A percentile compares a stretch with the other conserved stretches of the same genome.
Conservation (phyloP, 306 rosid genomes). For the Arachis hypogaea region DNA sequence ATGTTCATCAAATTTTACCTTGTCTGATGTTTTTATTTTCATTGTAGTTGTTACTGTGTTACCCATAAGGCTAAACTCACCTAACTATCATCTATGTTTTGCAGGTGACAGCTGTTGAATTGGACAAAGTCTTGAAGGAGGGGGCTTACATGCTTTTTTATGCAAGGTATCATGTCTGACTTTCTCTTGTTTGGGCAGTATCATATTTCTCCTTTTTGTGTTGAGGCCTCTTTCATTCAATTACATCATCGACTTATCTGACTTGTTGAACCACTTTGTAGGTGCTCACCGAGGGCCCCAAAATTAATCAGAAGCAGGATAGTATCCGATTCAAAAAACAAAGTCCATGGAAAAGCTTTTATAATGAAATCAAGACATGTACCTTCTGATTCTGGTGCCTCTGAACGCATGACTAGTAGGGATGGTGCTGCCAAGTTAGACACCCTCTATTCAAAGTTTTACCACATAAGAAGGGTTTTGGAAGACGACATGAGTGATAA, state of each 20-base stretch:
- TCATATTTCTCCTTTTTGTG: not conserved
- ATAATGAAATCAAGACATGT: conserved; percentile 45
- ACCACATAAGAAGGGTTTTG: conserved; percentile 49
- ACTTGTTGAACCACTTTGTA: conserved; percentile 42
- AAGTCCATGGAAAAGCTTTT: conserved; percentile 52
- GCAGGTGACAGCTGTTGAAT: conserved; percentile 74
- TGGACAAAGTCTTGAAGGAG: conserved; percentile 68
- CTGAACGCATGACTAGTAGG: conserved; percentile 19
- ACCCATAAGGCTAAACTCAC: not conserved
- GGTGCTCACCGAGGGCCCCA: conserved; percentile 94
- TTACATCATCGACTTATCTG: conserved; percentile 21
- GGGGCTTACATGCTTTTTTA: conserved; percentile 94
- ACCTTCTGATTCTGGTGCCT: conserved; percentile 40
- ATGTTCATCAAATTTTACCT: conserved; percentile 1
- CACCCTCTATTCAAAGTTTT: conserved; percentile 41
- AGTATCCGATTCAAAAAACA: conserved; percentile 55
- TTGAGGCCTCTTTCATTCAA: not conserved
- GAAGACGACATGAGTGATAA: conserved; percentile 88
- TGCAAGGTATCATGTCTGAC: conserved; percentile 62
- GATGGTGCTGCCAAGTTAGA: conserved; percentile 42
- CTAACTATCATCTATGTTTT: conserved; percentile 22
- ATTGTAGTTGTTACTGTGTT: not conserved
- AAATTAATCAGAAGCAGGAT: conserved; percentile 63
- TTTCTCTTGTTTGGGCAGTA: not conserved
- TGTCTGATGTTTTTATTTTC: conserved; percentile 11